phyloP scores from a whole-genome alignment of 306 rosid species.

The Casuarina cunninghamiana region DNA sequence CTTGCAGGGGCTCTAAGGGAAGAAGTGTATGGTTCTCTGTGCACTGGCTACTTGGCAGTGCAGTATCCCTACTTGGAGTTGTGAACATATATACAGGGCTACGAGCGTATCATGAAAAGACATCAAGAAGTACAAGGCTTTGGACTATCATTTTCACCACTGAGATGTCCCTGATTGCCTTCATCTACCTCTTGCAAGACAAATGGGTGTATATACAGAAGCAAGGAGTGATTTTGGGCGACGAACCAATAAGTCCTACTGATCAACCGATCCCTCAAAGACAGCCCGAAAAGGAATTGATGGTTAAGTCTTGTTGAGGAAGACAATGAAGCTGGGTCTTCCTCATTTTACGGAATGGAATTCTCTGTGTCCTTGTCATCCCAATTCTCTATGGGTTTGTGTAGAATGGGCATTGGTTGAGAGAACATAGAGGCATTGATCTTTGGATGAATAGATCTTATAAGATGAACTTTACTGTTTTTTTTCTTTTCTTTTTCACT shows the following conservation, averaged over 20 bases:
- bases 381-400: not conserved
- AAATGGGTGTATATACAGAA: constrained; percentile 69
- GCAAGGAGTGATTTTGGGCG: constrained; percentile 55
- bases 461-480: constrained; percentile 1
- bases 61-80: constrained; percentile 59
- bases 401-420: constrained; percentile 8
- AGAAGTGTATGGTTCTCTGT: constrained; percentile 70
- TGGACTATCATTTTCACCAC: constrained; percentile 73
- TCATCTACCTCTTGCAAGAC: constrained; percentile 89
- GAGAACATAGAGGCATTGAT: not conserved
- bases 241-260: constrained; percentile 28
- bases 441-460: constrained; percentile 13
- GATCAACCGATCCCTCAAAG: constrained; percentile 29
- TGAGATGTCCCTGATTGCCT: constrained; percentile 52
- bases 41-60: constrained; percentile 81
- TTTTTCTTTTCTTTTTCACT: not conserved
- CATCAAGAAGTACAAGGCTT: constrained; percentile 55
- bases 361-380: constrained; percentile 1
- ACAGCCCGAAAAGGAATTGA: constrained; percentile 44
- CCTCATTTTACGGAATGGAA: constrained; percentile 15
- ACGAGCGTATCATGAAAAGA: constrained; percentile 69
- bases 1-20: constrained; percentile 64
- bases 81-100: constrained; percentile 71
- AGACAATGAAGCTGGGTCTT: constrained; percentile 15
- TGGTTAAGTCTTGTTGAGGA: constrained; percentile 50